phyloP scores from a whole-genome alignment of 768 basidiomycete species.

The Mycena sanguinolenta region DNA sequence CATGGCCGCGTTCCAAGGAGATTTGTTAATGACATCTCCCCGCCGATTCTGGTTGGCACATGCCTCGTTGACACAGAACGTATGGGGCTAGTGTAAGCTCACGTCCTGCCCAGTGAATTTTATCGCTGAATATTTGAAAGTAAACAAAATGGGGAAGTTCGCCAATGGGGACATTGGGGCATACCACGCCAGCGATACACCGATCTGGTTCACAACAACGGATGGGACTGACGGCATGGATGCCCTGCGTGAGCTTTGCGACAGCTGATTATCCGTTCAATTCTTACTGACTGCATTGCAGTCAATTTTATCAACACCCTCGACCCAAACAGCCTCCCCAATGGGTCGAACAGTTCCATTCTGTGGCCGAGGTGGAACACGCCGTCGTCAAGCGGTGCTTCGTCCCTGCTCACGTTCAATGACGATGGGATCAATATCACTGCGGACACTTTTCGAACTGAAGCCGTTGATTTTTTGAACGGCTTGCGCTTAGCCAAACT shows the following conservation, averaged over 20 bases:
- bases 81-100: constrained; percentile 50
- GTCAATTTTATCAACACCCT: background rate
- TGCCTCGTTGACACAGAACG: constrained; percentile 46
- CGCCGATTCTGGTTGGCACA: constrained; percentile 51
- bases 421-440: too few relatives aligned
- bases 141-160: background rate
- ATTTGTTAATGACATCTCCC: constrained; percentile 50
- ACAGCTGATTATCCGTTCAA: background rate
- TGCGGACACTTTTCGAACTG: constrained; percentile 9
- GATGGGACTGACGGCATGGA: too few relatives aligned
- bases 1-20: too few relatives aligned
- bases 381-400: too few relatives aligned
- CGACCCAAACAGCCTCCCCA: background rate
- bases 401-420: too few relatives aligned
- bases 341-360: too few relatives aligned
- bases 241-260: background rate
- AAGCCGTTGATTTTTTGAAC: constrained; percentile 17
- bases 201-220: background rate
- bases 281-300: background rate
- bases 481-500: too few relatives aligned
- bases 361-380: too few relatives aligned
- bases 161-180: background rate
- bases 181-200: background rate
- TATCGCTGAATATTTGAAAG: background rate
- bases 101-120: background rate